Conservation (phyloP, 2,329 filamentous ascomycete genomes). For the Amauroascus niger region DNA sequence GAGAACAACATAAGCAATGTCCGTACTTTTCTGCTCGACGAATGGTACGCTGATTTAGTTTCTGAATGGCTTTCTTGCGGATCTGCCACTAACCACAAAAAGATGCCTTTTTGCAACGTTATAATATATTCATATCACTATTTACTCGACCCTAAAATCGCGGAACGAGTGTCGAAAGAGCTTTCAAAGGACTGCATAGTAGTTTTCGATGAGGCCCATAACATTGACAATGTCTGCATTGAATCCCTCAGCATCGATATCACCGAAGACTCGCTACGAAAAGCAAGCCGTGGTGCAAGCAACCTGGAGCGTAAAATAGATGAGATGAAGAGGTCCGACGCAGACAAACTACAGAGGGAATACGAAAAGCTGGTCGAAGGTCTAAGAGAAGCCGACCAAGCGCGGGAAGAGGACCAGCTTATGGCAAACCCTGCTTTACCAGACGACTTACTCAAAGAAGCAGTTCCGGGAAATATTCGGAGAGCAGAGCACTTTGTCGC, state of each 20-base stretch:
- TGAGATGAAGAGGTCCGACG: slow-evolving; percentile 93
- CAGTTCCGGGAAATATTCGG: slow-evolving; percentile 90
- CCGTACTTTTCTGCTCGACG: slow-evolving; percentile 92
- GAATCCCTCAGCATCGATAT: slow-evolving; percentile 94
- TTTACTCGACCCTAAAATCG: slow-evolving; percentile 93
- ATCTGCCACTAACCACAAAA: slow-evolving; percentile 19
- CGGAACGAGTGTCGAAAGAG: slow-evolving; percentile 86
- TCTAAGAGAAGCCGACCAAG: slow-evolving; percentile 75
- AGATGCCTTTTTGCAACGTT: slow-evolving; percentile 99
- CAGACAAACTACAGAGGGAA: slow-evolving; percentile 86
- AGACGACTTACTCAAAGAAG: slow-evolving; percentile 88
- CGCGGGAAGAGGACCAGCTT: slow-evolving; percentile 85
- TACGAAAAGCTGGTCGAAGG: slow-evolving; percentile 94
- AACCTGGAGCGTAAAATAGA: slow-evolving; percentile 85
- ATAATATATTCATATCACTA: slow-evolving; percentile 99
- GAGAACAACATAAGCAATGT: slow-evolving; percentile 92
- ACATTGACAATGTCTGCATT: slow-evolving; percentile 99
- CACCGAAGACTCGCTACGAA: slow-evolving; percentile 86
- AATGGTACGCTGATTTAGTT: slow-evolving; percentile 55
- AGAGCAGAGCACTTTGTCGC: slow-evolving; percentile 92
- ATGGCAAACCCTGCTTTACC: slow-evolving; percentile 94
- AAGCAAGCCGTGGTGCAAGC: slow-evolving; percentile 78
- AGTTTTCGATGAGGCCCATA: slow-evolving; percentile 97
- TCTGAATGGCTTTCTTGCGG: neutral
- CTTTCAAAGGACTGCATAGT: slow-evolving; percentile 97